Evolutionary conservation across 441 rosid species (phyloP).

Genomic region (Iberis amara): DNA sequence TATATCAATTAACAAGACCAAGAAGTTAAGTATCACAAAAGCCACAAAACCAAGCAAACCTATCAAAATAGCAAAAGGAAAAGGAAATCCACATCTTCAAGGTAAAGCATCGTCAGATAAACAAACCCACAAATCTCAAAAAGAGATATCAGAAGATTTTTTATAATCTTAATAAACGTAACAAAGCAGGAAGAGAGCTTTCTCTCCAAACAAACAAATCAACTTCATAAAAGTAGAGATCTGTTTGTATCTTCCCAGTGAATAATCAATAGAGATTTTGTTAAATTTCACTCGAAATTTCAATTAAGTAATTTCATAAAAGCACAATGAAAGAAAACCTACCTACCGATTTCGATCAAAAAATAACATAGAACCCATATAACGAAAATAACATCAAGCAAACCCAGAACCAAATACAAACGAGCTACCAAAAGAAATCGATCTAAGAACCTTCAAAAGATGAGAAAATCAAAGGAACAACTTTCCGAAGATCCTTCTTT

Average conservation of each 20-base stretch:
- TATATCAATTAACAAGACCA: conserved; percentile 19
- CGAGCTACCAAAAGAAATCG: neutral
- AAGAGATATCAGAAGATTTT: neutral
- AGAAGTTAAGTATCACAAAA: conserved; percentile 19
- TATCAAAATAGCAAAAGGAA: conserved; percentile 3
- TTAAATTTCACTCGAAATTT: conserved; percentile 2
- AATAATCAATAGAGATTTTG: conserved; percentile 15
- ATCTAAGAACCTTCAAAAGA: too few relatives aligned
- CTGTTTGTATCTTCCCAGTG: conserved; percentile 5
- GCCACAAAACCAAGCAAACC: conserved; percentile 19
- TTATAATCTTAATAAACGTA: neutral
- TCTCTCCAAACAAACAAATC: neutral
- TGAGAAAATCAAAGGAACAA: too few relatives aligned
- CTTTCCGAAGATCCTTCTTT: too few relatives aligned
- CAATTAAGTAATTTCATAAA: too few relatives aligned
- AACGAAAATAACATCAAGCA: too few relatives aligned
- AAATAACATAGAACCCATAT: too few relatives aligned
- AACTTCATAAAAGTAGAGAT: conserved; percentile 12
- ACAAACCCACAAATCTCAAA: conserved; percentile 11
- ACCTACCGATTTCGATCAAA: too few relatives aligned
- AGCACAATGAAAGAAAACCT: too few relatives aligned
- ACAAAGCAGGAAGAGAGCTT: too few relatives aligned
- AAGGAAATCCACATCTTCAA: conserved; percentile 13
- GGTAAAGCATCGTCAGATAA: conserved; percentile 15
- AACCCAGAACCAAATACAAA: too few relatives aligned